Evolutionary conservation across 2,329 filamentous ascomycete genomes (phyloP).

Genomic region (Dothideomycetes sp.): DNA sequence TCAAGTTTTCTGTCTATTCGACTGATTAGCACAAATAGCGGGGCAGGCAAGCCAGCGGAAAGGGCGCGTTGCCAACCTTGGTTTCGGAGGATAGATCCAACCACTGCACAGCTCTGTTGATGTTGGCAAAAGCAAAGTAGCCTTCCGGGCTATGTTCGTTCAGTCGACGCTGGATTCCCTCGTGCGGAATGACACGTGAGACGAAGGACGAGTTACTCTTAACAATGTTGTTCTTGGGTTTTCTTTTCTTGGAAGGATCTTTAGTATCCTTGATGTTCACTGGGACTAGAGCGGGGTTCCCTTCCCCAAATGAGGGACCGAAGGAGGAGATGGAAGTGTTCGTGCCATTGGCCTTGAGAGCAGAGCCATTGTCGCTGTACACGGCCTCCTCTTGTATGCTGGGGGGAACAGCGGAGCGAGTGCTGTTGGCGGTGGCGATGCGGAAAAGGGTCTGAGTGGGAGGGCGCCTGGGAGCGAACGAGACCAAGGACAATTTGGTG

Average conservation of each 20-base stretch:
- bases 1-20: slow-evolving; percentile 74
- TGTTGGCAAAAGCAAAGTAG: slow-evolving; percentile 84
- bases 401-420: slow-evolving; percentile 18
- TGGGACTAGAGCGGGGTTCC: slow-evolving; percentile 61
- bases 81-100: slow-evolving; percentile 69
- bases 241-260: slow-evolving; percentile 59
- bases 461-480: slow-evolving; percentile 46
- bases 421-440: slow-evolving; percentile 29
- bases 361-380: slow-evolving; percentile 35
- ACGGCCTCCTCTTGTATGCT: slow-evolving; percentile 35
- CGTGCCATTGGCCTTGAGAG: slow-evolving; percentile 17
- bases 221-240: slow-evolving; percentile 95
- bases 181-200: slow-evolving; percentile 87
- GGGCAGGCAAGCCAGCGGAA: too few species aligned
- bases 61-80: too few species aligned
- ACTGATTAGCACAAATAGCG: background rate
- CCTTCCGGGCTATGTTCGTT: slow-evolving; percentile 69
- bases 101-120: slow-evolving; percentile 95
- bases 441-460: slow-evolving; percentile 28
- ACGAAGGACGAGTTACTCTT: slow-evolving; percentile 99
- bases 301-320: slow-evolving; percentile 68
- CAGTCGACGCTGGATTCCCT: slow-evolving; percentile 66
- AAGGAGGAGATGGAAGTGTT: slow-evolving; percentile 5
- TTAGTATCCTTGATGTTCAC: slow-evolving; percentile 56
- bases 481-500: slow-evolving; percentile 71